These are phyloP conservation scores for Pichia heedii DNA, from an alignment of 805 yeast species.

Conservation along the genomic window DNA sequence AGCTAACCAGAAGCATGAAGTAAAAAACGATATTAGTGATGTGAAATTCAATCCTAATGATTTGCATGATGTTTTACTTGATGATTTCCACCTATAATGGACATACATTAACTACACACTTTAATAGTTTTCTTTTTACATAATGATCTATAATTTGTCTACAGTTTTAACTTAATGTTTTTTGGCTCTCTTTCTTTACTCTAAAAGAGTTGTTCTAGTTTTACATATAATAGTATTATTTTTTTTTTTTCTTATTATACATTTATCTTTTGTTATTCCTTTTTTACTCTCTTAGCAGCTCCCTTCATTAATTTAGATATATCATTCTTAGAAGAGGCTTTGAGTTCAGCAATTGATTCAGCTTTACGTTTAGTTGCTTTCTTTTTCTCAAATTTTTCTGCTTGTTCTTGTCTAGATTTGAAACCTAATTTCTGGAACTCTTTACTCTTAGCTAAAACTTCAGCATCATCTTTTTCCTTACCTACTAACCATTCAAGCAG, in stretches of 20 bases:
- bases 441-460: conserved; percentile 38
- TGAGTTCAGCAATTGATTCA: conserved; percentile 16
- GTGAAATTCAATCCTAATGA: background rate
- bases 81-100: background rate
- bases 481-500: conserved; percentile 75
- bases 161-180: no score
- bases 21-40: background rate
- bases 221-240: background rate
- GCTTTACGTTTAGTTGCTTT: conserved; percentile 21
- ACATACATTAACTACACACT: no score
- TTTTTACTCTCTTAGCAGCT: conserved; percentile 14
- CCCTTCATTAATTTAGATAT: conserved; percentile 18
- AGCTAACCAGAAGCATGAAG: background rate
- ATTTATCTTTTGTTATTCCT: background rate
- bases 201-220: background rate
- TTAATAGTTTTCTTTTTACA: no score
- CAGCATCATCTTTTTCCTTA: conserved; percentile 42
- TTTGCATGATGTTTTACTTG: background rate
- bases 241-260: background rate
- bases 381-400: conserved; percentile 55
- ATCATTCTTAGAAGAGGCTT: conserved; percentile 12
- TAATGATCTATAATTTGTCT: no score
- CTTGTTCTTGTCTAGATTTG: conserved; percentile 60
- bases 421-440: conserved; percentile 53
- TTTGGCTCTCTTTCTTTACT: no score